Percentiles rank a stretch among this genome's conserved stretches.
Conservation (phyloP, 2,329 filamentous ascomycete genomes). For the Colletotrichum falcatum region DNA sequence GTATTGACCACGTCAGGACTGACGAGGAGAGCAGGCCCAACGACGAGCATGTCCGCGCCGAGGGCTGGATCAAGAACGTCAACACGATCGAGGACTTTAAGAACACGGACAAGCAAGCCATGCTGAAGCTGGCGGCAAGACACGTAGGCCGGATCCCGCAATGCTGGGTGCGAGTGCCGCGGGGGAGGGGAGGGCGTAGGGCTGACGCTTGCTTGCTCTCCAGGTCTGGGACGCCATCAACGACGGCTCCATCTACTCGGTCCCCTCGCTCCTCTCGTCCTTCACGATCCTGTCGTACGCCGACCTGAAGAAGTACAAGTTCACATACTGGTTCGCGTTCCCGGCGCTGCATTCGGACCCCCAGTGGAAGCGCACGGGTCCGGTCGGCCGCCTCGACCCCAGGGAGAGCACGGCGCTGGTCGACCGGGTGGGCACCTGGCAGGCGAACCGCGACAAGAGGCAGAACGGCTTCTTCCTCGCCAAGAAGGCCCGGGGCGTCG, state of each 20-base stretch:
- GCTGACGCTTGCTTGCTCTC: neutral
- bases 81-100: constrained; percentile 97
- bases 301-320: constrained; percentile 96
- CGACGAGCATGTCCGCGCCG: constrained; percentile 81
- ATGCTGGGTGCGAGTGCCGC: neutral
- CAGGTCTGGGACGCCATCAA: constrained; percentile 98
- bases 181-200: too few species aligned
- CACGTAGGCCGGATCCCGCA: constrained; percentile 67
- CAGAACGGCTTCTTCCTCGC: constrained; percentile 98
- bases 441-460: constrained; percentile 79
- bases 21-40: constrained; percentile 66
- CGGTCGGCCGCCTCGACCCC: constrained; percentile 67
- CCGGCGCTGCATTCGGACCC: constrained; percentile 92
- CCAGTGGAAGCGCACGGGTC: constrained; percentile 76
- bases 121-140: constrained; percentile 82
- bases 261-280: constrained; percentile 89
- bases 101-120: constrained; percentile 80
- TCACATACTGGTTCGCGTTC: constrained; percentile 98
- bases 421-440: constrained; percentile 88
- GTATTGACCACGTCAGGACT: constrained; percentile 46
- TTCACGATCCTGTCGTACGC: constrained; percentile 93
- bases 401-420: constrained; percentile 83
- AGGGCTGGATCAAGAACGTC: constrained; percentile 94
- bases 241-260: constrained; percentile 95
- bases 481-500: constrained; percentile 70